Evolutionary conservation across 2,329 filamentous ascomycete species (phyloP).

Genomic region (Paraconiothyrium sp.): DNA sequence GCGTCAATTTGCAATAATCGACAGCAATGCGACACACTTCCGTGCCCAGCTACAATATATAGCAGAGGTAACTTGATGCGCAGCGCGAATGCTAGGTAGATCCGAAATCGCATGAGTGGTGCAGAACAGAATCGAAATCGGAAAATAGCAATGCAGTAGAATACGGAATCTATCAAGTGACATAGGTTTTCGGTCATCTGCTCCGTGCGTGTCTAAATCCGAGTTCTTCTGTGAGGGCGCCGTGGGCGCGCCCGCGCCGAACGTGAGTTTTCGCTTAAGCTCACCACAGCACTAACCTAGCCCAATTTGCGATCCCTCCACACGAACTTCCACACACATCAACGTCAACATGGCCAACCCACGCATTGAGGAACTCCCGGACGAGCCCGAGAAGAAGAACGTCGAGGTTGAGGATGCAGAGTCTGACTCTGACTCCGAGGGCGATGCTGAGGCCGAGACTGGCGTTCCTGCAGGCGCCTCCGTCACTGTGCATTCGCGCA

Average conservation of each 20-base stretch:
- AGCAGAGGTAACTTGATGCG: background rate
- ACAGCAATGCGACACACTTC: background rate
- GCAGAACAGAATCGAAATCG: background rate
- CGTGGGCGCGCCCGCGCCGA: background rate
- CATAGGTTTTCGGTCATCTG: background rate
- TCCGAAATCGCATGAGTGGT: background rate
- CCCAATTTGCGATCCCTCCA: conserved; percentile 25
- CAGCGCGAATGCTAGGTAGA: background rate
- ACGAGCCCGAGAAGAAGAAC: conserved; percentile 82
- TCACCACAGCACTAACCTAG: conserved; percentile 9
- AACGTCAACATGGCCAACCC: conserved; percentile 88
- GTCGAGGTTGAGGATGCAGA: conserved; percentile 77
- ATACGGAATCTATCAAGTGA: background rate
- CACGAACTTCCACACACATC: conserved; percentile 41
- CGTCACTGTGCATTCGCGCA: conserved; percentile 94
- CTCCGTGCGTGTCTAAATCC: background rate
- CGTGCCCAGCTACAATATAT: background rate
- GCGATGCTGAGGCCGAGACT: conserved; percentile 74
- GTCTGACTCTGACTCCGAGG: conserved; percentile 78
- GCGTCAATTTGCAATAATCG: background rate
- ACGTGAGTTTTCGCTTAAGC: conserved; percentile 5
- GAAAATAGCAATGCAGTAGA: no score
- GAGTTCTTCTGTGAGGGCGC: background rate
- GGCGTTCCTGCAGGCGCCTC: conserved; percentile 84
- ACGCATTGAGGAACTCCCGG: conserved; percentile 95